A percentile compares a stretch with the other conserved stretches of the same genome.
Conservation (phyloP, 1,284 basidiomycete genomes). For the Ceratobasidium sp. region DNA sequence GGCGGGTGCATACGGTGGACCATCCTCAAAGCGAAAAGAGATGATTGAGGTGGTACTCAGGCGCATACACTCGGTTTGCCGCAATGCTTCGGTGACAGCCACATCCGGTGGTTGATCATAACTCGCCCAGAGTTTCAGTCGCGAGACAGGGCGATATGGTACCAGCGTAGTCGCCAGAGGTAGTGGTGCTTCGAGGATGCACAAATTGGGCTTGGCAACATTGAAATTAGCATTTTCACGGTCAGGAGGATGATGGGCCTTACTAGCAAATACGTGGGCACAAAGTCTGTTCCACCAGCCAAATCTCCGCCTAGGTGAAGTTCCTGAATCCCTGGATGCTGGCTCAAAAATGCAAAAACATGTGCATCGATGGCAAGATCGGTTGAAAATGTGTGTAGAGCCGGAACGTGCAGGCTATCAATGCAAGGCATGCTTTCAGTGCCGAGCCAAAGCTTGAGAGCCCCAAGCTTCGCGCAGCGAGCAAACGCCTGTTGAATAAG, state of each 20-base stretch:
- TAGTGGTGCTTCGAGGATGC: slow-evolving; percentile 29
- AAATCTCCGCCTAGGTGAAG: slow-evolving; percentile 23
- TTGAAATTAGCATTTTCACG: not conserved
- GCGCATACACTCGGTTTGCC: slow-evolving; percentile 33
- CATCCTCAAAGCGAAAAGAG: slow-evolving; percentile 39
- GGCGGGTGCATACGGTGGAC: slow-evolving; percentile 6
- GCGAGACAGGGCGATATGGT: slow-evolving; percentile 27
- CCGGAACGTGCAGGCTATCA: slow-evolving; percentile 1
- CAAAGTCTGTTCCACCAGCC: not conserved
- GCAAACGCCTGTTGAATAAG: slow-evolving; percentile 11
- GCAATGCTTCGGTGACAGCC: slow-evolving; percentile 17
- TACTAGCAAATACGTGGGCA: slow-evolving; percentile 10
- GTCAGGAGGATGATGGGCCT: not conserved
- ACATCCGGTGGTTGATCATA: slow-evolving; percentile 15
- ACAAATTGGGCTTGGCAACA: slow-evolving; percentile 11
- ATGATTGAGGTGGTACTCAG: slow-evolving; percentile 13
- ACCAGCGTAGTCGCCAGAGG: slow-evolving; percentile 19
- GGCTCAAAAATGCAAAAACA: slow-evolving; percentile 11
- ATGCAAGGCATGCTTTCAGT: slow-evolving; percentile 1
- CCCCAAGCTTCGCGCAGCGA: slow-evolving; percentile 20
- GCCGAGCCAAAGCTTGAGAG: slow-evolving; percentile 22
- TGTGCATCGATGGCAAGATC: slow-evolving; percentile 21
- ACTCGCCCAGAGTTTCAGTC: slow-evolving; percentile 28
- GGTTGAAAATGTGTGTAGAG: slow-evolving; percentile 30
- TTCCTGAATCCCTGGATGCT: slow-evolving; percentile 15